Conservation (phyloP, 768 basidiomycete species). For the Mycena rosella region DNA sequence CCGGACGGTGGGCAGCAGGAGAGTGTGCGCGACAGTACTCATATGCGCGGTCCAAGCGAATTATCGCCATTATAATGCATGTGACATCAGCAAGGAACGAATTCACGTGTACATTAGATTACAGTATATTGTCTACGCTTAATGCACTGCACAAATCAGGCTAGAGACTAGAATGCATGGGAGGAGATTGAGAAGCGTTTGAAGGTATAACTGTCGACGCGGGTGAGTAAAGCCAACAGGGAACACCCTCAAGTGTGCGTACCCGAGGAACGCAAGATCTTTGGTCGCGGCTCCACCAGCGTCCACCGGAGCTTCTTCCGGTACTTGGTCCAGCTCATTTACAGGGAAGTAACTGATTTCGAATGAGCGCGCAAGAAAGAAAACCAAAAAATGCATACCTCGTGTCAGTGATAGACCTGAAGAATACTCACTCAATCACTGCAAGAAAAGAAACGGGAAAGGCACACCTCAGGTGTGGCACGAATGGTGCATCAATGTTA, state of each 20-base stretch:
- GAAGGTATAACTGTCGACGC: constrained; percentile 76
- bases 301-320: constrained; percentile 59
- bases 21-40: no score
- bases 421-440: not conserved
- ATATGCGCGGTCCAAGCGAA: constrained; percentile 29
- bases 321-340: constrained; percentile 88
- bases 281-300: constrained; percentile 58
- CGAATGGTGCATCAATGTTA: constrained; percentile 93
- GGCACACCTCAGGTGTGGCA: constrained; percentile 78
- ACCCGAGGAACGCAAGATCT: constrained; percentile 80
- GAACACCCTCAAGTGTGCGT: constrained; percentile 31
- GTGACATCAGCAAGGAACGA: not conserved
- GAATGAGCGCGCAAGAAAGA: no score
- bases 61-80: not conserved
- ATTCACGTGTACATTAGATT: not conserved
- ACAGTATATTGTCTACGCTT: not conserved
- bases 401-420: constrained; percentile 89
- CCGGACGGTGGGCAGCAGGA: constrained; percentile 32
- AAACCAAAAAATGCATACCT: no score
- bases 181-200: constrained; percentile 80
- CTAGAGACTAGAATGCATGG: constrained; percentile 62
- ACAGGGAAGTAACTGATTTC: constrained; percentile 89
- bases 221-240: not conserved
- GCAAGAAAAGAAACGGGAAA: not conserved
- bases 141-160: not conserved